Evolutionary conservation across 768 basidiomycete genomes (phyloP), one percentile per base, ranked within the genome.

Genomic region (Hericium rajendrae): DNA sequence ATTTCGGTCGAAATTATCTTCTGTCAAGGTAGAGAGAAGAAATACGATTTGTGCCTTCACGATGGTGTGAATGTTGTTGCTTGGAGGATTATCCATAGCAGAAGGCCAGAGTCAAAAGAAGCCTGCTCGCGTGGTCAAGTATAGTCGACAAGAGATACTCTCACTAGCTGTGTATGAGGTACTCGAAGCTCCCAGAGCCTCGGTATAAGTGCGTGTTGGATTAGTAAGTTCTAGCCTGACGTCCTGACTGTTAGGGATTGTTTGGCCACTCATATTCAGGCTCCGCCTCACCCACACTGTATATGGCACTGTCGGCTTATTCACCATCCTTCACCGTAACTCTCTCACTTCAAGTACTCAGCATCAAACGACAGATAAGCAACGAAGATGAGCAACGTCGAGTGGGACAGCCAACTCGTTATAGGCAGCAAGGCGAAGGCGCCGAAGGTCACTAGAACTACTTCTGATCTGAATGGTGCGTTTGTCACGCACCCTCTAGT

Each of bases 11-110:
- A 92, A 99, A 73, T 93, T 94, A 66, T 98, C 95, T 74, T 98
- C 95, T 58, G 91, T 93, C 60, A 98, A 83, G 26, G 93, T 97
- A 28, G 91, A 93, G 63, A 99, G 81, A 58, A 97, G 80, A 74
- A 99, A 98, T 64, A 95, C 94, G 69, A 99, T 94, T 78, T 99
- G 94, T 59, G 94, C 89, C 74, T 90, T 91, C 75, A 93, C 91
- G 72, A 92, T 92, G 69, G 88, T 91, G 72, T 91, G 85, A 68
- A 92, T 90, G 72, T 89, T 90, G 70, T 86, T 84, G 69, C 72
- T 85, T 73, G 86, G 82, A 78, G 86, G 82, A 70, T 82, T 87
- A 76, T 90, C 88, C 88, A 89, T 90, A 74, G 85, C 81, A 76
- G 85, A 84, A 65, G 77, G 76, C 85, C 86, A 69, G 59, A 67